A percentile compares a stretch with the other conserved stretches of the same genome.
These are phyloP conservation scores for Cladophialophora chaetospira DNA, from an alignment of 2,329 filamentous ascomycete genomes.

Conservation along the genomic window DNA sequence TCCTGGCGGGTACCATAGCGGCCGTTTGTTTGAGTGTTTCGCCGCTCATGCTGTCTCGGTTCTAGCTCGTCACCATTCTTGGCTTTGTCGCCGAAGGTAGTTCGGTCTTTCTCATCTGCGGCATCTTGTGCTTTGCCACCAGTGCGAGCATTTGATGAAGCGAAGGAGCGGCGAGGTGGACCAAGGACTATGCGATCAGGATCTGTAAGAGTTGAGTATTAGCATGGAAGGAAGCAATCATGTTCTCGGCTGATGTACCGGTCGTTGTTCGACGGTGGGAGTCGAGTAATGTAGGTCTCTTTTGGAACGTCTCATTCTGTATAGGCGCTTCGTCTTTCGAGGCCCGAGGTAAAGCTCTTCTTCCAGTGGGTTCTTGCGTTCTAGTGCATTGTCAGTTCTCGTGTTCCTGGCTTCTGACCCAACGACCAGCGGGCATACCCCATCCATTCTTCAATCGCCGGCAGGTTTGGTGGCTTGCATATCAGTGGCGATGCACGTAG, in stretches of 20 bases:
- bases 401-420: conserved; percentile 4
- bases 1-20: conserved; percentile 21
- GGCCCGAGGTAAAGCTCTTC: conserved; percentile 23
- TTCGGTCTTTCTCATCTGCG: conserved; percentile 18
- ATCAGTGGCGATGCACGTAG: conserved; percentile 82
- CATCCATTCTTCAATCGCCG: conserved; percentile 94
- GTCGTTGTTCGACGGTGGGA: conserved; percentile 51
- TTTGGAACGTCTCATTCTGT: conserved; percentile 29
- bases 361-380: conserved; percentile 45
- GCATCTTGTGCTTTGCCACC: conserved; percentile 43
- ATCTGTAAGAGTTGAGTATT: conserved; percentile 39
- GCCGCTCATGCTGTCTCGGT: conserved; percentile 7
- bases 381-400: conserved; percentile 38
- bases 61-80: conserved; percentile 21
- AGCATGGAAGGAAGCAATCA: conserved; percentile 10
- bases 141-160: conserved; percentile 66
- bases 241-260: conserved; percentile 42
- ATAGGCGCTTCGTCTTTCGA: conserved; percentile 26
- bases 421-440: conserved; percentile 59
- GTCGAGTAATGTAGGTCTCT: conserved; percentile 46
- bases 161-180: conserved; percentile 79
- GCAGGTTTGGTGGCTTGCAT: conserved; percentile 74
- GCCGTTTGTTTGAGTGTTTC: conserved; percentile 23
- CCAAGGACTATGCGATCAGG: conserved; percentile 82
- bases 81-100: conserved; percentile 16